These are phyloP conservation scores for Ensete ventricosum DNA, from an alignment of 176 grass and related monocot genomes.

Conservation along the genomic window DNA sequence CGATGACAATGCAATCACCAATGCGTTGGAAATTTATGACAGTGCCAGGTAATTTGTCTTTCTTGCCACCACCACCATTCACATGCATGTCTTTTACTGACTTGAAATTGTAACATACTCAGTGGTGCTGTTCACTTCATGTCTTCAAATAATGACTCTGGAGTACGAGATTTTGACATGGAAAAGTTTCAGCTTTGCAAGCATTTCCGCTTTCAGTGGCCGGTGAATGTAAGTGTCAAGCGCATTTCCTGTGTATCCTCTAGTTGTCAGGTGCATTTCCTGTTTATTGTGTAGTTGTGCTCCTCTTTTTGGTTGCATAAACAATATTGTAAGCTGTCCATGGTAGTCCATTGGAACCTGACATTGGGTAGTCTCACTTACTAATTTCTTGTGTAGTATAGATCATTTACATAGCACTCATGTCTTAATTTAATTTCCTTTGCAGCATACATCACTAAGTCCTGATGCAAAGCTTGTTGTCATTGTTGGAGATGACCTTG, in stretches of 20 bases:
- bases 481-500: too few relatives aligned
- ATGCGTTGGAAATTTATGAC: conserved; percentile 80
- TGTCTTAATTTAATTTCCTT: not conserved
- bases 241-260: conserved; percentile 33
- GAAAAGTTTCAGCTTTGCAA: conserved; percentile 80
- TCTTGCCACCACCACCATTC: not conserved
- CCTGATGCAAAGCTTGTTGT: too few relatives aligned
- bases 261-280: conserved; percentile 62
- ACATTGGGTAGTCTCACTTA: too few relatives aligned
- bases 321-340: conserved; percentile 8
- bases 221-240: conserved; percentile 70
- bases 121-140: conserved; percentile 63
- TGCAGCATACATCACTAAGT: not conserved
- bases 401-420: too few relatives aligned
- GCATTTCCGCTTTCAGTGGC: conserved; percentile 69
- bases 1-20: conserved; percentile 86
- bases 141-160: conserved; percentile 77
- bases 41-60: conserved; percentile 36
- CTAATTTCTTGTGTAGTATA: too few relatives aligned
- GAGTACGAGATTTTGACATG: conserved; percentile 73
- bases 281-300: conserved; percentile 19
- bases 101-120: conserved; percentile 15
- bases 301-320: too few relatives aligned
- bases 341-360: conserved; percentile 1
- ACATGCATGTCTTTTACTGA: conserved; percentile 21